Conservation (phyloP, 2,329 filamentous ascomycete species). For the Aspergillus brasiliensis region DNA sequence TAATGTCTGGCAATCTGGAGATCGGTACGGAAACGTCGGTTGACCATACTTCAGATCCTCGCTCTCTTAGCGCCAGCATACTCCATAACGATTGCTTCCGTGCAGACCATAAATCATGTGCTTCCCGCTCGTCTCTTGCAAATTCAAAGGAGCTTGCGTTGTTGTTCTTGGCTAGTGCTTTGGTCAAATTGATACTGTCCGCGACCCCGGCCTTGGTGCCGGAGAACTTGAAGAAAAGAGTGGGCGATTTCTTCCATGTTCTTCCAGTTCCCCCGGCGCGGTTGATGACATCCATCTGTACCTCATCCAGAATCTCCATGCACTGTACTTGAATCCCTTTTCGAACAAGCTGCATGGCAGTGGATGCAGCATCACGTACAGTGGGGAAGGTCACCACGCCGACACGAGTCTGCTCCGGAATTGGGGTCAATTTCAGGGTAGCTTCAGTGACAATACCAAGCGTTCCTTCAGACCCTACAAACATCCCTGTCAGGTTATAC, state of each 20-base stretch:
- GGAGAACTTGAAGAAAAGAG: constrained; percentile 61
- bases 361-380: constrained; percentile 63
- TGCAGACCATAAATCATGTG: constrained; percentile 61
- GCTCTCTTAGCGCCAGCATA: constrained; percentile 59
- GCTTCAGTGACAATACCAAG: constrained; percentile 71
- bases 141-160: constrained; percentile 58
- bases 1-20: constrained; percentile 64
- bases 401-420: constrained; percentile 66
- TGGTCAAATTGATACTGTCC: constrained; percentile 73
- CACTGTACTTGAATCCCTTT: constrained; percentile 68
- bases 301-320: constrained; percentile 64
- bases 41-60: constrained; percentile 62
- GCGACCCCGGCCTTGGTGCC: constrained; percentile 76
- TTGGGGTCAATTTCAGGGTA: constrained; percentile 66
- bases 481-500: constrained; percentile 70
- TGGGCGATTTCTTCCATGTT: constrained; percentile 43
- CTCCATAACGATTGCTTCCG: constrained; percentile 64
- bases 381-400: constrained; percentile 64
- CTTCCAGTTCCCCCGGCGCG: constrained; percentile 62
- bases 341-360: constrained; percentile 65
- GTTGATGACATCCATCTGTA: constrained; percentile 68
- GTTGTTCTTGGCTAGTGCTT: constrained; percentile 66
- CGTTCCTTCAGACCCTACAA: constrained; percentile 72
- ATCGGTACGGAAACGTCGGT: constrained; percentile 64
- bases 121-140: constrained; percentile 55